Evolutionary conservation across 192 early-diverging fungal genomes (phyloP).

Genomic region (Umbelopsis vinacea): DNA sequence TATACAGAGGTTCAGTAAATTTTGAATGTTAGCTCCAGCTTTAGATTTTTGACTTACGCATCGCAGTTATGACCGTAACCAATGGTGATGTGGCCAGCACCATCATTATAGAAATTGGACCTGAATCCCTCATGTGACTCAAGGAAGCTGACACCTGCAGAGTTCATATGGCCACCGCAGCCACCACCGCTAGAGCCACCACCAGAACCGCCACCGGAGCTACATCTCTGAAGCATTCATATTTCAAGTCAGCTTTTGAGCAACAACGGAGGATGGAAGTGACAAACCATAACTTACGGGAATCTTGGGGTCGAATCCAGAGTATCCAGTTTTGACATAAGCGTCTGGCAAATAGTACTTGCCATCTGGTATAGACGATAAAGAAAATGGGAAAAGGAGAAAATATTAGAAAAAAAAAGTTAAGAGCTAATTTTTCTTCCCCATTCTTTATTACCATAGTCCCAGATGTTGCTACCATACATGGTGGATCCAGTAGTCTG

Average conservation of each 20-base stretch:
- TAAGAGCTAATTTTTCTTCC: too few species aligned
- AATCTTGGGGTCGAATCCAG: constrained; percentile 8
- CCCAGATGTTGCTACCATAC: constrained; percentile 15
- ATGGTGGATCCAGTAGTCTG: constrained; percentile 7
- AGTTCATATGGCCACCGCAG: constrained; percentile 12
- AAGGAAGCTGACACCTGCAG: background rate
- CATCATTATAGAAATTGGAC: background rate
- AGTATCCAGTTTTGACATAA: constrained; percentile 19
- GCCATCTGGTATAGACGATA: background rate
- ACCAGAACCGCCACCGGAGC: background rate
- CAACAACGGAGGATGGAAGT: background rate
- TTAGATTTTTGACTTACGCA: background rate
- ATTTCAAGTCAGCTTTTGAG: background rate
- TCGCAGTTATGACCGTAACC: constrained; percentile 14
- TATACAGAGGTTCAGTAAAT: background rate
- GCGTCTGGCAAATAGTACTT: constrained; percentile 14
- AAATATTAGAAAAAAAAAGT: too few species aligned
- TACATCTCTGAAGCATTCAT: constrained; percentile 3
- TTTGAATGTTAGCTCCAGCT: background rate
- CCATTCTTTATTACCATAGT: background rate
- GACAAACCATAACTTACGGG: background rate
- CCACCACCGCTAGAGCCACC: constrained; percentile 1
- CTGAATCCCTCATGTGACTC: background rate
- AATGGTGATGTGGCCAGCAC: background rate
- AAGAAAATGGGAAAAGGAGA: too few species aligned